These are phyloP conservation scores for Collybiopsis confluens DNA, from an alignment of 768 basidiomycete genomes.

Conservation along the genomic window DNA sequence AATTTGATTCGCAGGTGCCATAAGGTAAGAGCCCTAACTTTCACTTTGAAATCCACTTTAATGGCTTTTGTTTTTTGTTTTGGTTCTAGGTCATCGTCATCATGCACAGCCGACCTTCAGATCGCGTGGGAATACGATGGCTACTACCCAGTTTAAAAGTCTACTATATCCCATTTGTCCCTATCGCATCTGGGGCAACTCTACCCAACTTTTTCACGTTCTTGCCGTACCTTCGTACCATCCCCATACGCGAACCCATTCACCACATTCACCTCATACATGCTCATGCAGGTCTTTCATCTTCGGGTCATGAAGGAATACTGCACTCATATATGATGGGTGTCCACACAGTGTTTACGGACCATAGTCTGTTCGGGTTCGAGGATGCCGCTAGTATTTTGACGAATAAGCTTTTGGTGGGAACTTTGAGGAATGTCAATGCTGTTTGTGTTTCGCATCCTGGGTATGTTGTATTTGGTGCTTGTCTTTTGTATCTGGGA, in stretches of 20 bases:
- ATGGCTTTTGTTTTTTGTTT: background rate
- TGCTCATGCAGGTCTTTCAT: constrained; percentile 86
- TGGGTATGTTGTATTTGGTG: constrained; percentile 55
- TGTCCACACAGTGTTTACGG: constrained; percentile 90
- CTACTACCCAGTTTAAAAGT: constrained; percentile 84
- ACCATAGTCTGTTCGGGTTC: constrained; percentile 95
- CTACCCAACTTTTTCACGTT: constrained; percentile 92
- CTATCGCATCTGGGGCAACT: constrained; percentile 89
- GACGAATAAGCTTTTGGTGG: constrained; percentile 92
- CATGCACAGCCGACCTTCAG: constrained; percentile 85
- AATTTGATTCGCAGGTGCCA: constrained; percentile 84
- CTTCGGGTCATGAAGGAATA: constrained; percentile 90
- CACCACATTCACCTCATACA: constrained; percentile 85
- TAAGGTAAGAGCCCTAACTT: constrained; percentile 66
- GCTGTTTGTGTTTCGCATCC: constrained; percentile 97
- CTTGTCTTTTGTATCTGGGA: background rate
- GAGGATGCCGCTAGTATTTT: constrained; percentile 96
- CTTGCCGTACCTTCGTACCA: constrained; percentile 86
- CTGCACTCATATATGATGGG: constrained; percentile 85
- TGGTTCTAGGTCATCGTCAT: constrained; percentile 79
- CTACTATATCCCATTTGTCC: constrained; percentile 87
- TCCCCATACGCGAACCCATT: constrained; percentile 83
- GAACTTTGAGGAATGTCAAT: constrained; percentile 84
- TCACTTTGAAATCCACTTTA: background rate
- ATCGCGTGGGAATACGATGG: constrained; percentile 88